phyloP scores from a whole-genome alignment of 2,329 filamentous ascomycete species.

The Phaeoacremonium minimum region DNA sequence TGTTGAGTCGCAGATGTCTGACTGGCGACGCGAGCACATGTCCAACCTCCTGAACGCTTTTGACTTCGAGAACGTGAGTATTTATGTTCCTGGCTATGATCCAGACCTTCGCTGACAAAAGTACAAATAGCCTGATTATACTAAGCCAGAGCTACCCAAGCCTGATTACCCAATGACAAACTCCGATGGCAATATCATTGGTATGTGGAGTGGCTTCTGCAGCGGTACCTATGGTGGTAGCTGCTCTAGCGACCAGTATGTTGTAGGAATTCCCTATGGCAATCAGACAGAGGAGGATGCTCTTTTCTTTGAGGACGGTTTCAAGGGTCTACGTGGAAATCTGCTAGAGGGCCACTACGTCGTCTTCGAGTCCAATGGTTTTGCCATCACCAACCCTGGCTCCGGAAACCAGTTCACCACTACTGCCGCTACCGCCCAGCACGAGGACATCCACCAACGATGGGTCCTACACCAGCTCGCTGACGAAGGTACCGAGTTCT shows the following conservation, averaged over 20 bases:
- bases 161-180: slow-evolving; percentile 36
- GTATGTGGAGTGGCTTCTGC: slow-evolving; percentile 33
- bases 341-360: slow-evolving; percentile 52
- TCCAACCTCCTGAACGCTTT: slow-evolving; percentile 18
- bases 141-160: slow-evolving; percentile 38
- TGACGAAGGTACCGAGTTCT: slow-evolving; percentile 19
- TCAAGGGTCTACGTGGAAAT: slow-evolving; percentile 45
- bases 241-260: slow-evolving; percentile 9
- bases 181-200: slow-evolving; percentile 34
- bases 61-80: slow-evolving; percentile 16
- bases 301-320: slow-evolving; percentile 44
- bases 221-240: slow-evolving; percentile 27
- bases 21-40: slow-evolving; percentile 19
- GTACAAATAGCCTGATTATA: slow-evolving; percentile 33
- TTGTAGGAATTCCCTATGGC: slow-evolving; percentile 38
- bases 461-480: slow-evolving; percentile 41
- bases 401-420: slow-evolving; percentile 12
- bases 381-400: slow-evolving; percentile 32
- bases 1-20: slow-evolving; percentile 12
- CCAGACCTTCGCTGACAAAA: neutral
- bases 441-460: slow-evolving; percentile 36
- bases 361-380: slow-evolving; percentile 41
- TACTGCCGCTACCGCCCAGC: slow-evolving; percentile 21
- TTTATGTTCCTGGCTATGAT: neutral
- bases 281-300: slow-evolving; percentile 28